phyloP scores from a whole-genome alignment of 306 rosid species.

The Vicia faba region DNA sequence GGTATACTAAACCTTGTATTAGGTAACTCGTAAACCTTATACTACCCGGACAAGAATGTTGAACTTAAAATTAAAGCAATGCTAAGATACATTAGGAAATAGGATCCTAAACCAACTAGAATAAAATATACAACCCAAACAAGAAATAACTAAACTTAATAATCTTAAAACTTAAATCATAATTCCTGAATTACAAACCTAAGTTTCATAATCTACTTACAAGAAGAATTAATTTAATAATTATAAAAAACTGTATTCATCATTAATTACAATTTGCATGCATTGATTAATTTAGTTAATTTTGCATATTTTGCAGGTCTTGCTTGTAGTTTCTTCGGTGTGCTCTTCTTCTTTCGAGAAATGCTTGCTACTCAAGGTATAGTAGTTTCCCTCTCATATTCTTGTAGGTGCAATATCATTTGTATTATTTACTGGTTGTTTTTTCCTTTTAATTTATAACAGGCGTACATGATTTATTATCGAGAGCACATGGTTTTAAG shows the following conservation, averaged over 20 bases:
- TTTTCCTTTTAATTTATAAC: background rate
- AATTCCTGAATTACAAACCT: background rate
- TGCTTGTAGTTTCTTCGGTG: slow-evolving; percentile 84
- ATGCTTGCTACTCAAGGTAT: slow-evolving; percentile 67
- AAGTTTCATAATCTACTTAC: slow-evolving; percentile 15
- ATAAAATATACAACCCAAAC: background rate
- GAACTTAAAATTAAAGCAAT: slow-evolving; percentile 10
- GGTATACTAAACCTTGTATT: slow-evolving; percentile 21
- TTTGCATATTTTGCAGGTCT: slow-evolving; percentile 58
- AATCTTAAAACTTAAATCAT: background rate
- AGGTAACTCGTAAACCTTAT: slow-evolving; percentile 3
- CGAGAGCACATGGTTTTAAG: slow-evolving; percentile 6
- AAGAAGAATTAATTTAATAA: slow-evolving; percentile 3
- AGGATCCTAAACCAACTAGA: slow-evolving; percentile 12
- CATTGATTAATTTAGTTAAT: slow-evolving; percentile 25
- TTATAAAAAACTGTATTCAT: background rate
- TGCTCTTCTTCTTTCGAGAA: slow-evolving; percentile 63
- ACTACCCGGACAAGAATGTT: slow-evolving; percentile 12
- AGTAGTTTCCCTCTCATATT: slow-evolving; percentile 24
- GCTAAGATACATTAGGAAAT: slow-evolving; percentile 10
- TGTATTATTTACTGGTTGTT: background rate
- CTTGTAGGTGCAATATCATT: slow-evolving; percentile 20
- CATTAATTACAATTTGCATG: slow-evolving; percentile 8
- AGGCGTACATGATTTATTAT: slow-evolving; percentile 13
- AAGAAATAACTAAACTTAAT: background rate